Conservation (phyloP, 2,329 filamentous ascomycete genomes). For the Hirsutella minnesotensis region DNA sequence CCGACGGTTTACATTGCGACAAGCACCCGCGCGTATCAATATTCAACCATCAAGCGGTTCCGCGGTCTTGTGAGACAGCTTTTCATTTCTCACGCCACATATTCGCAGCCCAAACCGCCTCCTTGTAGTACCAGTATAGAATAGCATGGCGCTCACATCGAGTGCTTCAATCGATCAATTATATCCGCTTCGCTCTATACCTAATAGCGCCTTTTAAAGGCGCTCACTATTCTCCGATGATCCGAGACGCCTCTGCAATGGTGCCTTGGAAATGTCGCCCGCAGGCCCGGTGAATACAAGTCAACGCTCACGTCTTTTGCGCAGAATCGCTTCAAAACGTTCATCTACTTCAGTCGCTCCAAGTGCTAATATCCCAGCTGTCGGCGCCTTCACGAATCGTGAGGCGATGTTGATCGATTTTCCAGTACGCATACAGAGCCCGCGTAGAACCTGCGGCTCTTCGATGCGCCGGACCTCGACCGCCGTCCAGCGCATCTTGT, state of each 20-base stretch:
- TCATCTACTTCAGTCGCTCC: conserved; percentile 23
- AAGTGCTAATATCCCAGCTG: conserved; percentile 52
- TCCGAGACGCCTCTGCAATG: background rate
- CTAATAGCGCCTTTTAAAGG: too few species aligned
- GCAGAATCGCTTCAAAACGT: background rate
- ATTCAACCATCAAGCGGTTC: too few species aligned
- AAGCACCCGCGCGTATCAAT: too few species aligned
- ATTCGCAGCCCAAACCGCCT: too few species aligned
- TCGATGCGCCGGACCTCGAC: conserved; percentile 45
- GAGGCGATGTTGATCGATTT: conserved; percentile 59
- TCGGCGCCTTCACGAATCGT: conserved; percentile 53
- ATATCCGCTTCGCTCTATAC: background rate
- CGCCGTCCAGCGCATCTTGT: conserved; percentile 47
- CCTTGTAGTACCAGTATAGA: too few species aligned
- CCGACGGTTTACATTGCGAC: too few species aligned
- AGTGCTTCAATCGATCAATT: background rate
- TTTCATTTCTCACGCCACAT: too few species aligned
- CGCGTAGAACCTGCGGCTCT: conserved; percentile 54
- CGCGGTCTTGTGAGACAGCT: too few species aligned
- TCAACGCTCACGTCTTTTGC: background rate
- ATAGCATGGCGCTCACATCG: too few species aligned
- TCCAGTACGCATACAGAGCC: conserved; percentile 54
- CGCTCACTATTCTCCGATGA: background rate
- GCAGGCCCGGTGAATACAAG: background rate
- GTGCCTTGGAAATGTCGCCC: background rate